phyloP scores from a whole-genome alignment of 192 early-diverging fungal genomes.

The Gryganskiella cystojenkinii region DNA sequence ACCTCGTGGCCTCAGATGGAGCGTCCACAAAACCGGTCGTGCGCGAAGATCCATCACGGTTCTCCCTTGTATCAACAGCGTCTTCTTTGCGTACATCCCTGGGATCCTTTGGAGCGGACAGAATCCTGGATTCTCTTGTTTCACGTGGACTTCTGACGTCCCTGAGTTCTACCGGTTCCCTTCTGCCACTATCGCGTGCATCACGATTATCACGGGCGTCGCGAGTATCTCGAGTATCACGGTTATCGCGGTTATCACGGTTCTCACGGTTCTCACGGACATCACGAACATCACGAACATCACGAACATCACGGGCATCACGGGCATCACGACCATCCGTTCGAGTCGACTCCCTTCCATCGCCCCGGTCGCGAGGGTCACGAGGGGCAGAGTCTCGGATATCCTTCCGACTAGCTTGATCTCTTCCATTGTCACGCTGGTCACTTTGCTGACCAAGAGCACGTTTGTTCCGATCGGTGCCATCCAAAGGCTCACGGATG shows the following conservation, averaged over 20 bases:
- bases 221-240: constrained; percentile 4
- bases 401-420: neutral
- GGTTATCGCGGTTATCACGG: constrained; percentile 9
- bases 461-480: constrained; percentile 2
- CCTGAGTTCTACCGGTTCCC: neutral
- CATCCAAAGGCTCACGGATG: constrained; percentile 1
- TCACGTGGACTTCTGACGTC: constrained; percentile 13
- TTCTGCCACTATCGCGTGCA: neutral
- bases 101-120: constrained; percentile 7
- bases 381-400: too few relatives aligned
- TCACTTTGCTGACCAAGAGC: neutral
- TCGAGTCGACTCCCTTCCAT: constrained; percentile 1
- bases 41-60: neutral
- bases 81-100: constrained; percentile 7
- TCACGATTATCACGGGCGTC: neutral
- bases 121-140: neutral
- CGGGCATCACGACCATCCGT: constrained; percentile 9
- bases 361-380: constrained; percentile 1
- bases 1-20: too few relatives aligned
- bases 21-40: neutral
- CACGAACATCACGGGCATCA: constrained; percentile 13
- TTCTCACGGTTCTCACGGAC: constrained; percentile 7
- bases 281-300: constrained; percentile 4
- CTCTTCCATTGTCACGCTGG: constrained; percentile 1
- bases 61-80: constrained; percentile 7